A percentile compares a stretch with the other conserved stretches of the same genome.
phyloP scores from a whole-genome alignment of 2,329 filamentous ascomycete genomes.

The Alternaria viburni region DNA sequence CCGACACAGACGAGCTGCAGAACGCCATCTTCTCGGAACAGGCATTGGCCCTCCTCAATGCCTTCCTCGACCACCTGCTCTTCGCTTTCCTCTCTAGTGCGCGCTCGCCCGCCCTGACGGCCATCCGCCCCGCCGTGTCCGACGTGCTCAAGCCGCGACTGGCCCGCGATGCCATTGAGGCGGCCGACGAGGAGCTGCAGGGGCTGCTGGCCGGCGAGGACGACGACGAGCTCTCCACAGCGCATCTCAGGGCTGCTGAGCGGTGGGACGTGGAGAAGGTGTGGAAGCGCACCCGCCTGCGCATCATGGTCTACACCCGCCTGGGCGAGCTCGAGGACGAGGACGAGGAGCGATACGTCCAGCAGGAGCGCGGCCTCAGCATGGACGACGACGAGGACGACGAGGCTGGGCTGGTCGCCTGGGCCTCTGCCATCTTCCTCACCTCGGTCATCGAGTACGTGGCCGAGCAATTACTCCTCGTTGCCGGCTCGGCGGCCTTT shows the following conservation, averaged over 20 bases:
- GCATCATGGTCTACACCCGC: slow-evolving; percentile 98
- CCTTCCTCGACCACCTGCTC: slow-evolving; percentile 90
- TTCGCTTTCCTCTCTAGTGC: slow-evolving; percentile 85
- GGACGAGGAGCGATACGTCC: slow-evolving; percentile 88
- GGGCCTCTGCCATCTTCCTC: slow-evolving; percentile 92
- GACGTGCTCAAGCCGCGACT: slow-evolving; percentile 90
- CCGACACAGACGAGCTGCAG: slow-evolving; percentile 65
- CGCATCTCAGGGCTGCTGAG: slow-evolving; percentile 46
- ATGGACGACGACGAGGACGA: slow-evolving; percentile 55
- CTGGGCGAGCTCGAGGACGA: slow-evolving; percentile 97
- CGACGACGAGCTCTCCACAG: slow-evolving; percentile 46
- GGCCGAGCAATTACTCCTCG: slow-evolving; percentile 87
- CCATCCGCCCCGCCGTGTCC: slow-evolving; percentile 79
- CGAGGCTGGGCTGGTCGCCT: slow-evolving; percentile 68
- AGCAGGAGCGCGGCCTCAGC: slow-evolving; percentile 71
- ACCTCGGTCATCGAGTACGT: slow-evolving; percentile 94
- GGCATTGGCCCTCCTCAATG: slow-evolving; percentile 82
- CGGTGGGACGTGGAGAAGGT: slow-evolving; percentile 91
- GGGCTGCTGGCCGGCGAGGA: slow-evolving; percentile 87
- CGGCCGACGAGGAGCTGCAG: slow-evolving; percentile 83
- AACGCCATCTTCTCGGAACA: slow-evolving; percentile 74
- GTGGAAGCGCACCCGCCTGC: slow-evolving; percentile 90
- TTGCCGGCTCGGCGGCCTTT: slow-evolving; percentile 84
- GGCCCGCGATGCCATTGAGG: slow-evolving; percentile 80
- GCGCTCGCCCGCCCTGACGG: slow-evolving; percentile 75